Conservation (phyloP, 129 eudicot species). For the Gnaphalium uliginosum region DNA sequence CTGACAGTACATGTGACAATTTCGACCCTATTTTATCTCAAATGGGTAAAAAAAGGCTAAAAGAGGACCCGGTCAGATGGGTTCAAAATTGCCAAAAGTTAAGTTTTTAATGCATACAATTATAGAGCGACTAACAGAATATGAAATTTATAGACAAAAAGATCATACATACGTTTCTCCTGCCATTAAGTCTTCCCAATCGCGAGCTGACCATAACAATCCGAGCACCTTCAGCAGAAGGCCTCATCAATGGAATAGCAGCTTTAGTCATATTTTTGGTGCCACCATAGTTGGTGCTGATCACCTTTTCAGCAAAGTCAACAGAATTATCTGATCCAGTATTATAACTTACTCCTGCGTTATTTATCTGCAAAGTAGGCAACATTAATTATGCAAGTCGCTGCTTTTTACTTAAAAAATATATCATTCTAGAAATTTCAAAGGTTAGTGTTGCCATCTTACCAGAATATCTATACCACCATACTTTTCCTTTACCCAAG, state of each 20-base stretch:
- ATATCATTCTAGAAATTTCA: no score
- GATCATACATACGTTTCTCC: conserved; percentile 69
- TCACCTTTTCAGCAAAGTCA: conserved; percentile 76
- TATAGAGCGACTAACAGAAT: neutral
- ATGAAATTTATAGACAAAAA: neutral
- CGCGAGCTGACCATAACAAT: conserved; percentile 85
- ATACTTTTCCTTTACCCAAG: conserved; percentile 58
- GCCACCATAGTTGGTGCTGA: conserved; percentile 70
- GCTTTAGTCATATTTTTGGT: conserved; percentile 75
- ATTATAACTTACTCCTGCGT: conserved; percentile 81
- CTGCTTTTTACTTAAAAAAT: neutral
- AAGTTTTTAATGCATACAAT: neutral
- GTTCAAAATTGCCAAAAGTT: neutral
- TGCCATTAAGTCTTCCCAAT: conserved; percentile 80
- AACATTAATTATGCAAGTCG: neutral
- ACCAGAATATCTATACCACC: conserved; percentile 88
- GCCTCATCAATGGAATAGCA: conserved; percentile 77
- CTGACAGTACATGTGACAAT: neutral
- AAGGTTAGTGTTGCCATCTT: conserved; percentile 18
- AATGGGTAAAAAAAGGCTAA: neutral
- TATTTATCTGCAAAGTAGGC: conserved; percentile 63
- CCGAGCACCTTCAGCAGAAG: conserved; percentile 81
- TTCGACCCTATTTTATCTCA: neutral
- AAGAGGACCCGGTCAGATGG: neutral
- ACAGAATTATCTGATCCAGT: conserved; percentile 72